Conservation (phyloP, 345 rosid genomes). For the Erucastrum elatum region DNA sequence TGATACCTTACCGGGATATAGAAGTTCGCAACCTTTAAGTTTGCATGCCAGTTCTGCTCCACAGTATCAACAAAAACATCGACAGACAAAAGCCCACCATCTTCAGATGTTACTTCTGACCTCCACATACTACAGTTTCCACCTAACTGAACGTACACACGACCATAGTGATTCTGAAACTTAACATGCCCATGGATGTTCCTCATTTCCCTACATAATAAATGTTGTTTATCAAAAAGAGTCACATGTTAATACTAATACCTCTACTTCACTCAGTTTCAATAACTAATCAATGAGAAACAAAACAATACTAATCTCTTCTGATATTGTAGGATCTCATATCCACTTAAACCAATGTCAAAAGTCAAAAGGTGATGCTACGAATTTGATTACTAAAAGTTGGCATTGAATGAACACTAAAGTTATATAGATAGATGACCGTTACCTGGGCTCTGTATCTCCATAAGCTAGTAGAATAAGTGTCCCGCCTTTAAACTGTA, state of each 20-base stretch:
- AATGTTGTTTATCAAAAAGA: conserved; percentile 30
- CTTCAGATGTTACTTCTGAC: conserved; percentile 68
- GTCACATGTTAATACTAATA: conserved; percentile 22
- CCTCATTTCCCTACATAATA: conserved; percentile 75
- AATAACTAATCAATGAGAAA: conserved; percentile 3
- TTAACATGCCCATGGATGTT: conserved; percentile 75
- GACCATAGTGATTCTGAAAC: conserved; percentile 86
- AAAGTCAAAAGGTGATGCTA: neutral
- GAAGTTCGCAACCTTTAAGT: conserved; percentile 73
- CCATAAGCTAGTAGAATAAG: conserved; percentile 84
- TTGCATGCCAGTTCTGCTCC: conserved; percentile 93
- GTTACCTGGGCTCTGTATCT: conserved; percentile 88
- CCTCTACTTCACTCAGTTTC: conserved; percentile 7
- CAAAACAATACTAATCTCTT: conserved; percentile 4
- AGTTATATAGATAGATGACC: conserved; percentile 19
- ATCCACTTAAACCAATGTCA: conserved; percentile 13
- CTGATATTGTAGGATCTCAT: neutral
- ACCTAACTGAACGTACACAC: conserved; percentile 72
- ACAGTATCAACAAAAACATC: conserved; percentile 86
- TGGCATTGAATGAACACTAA: neutral
- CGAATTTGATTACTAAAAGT: neutral
- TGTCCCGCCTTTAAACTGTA: conserved; percentile 84
- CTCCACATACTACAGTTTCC: conserved; percentile 94
- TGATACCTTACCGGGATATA: conserved; percentile 81
- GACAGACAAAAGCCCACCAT: conserved; percentile 89